These are phyloP conservation scores for Alisma plantagoaquatica DNA, from an alignment of 106 monocot genomes.

Conservation along the genomic window DNA sequence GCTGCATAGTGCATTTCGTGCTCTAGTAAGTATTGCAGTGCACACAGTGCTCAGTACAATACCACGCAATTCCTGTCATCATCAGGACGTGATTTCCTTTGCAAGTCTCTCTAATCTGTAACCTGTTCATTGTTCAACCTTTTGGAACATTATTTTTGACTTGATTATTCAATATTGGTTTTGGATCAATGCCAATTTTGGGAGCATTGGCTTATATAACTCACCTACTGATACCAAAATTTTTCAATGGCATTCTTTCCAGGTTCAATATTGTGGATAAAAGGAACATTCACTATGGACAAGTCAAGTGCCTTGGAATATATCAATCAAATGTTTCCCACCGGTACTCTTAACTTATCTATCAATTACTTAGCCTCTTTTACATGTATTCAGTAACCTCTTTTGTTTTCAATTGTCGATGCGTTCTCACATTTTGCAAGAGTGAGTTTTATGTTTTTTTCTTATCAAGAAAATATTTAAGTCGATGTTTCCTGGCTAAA, in stretches of 20 bases:
- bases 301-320: slow-evolving; percentile 92
- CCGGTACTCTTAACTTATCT: slow-evolving; percentile 28
- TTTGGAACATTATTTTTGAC: background rate
- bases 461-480: background rate
- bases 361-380: background rate
- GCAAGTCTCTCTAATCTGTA: too few relatives aligned
- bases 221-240: background rate
- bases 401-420: background rate
- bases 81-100: too few relatives aligned
- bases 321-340: slow-evolving; percentile 98
- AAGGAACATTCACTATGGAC: slow-evolving; percentile 37
- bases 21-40: too few relatives aligned
- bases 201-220: too few relatives aligned
- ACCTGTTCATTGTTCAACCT: background rate
- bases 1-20: too few relatives aligned
- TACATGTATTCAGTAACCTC: background rate
- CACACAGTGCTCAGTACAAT: too few relatives aligned
- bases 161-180: background rate
- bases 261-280: background rate
- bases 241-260: background rate
- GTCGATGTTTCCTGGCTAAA: too few relatives aligned
- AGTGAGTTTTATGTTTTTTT: background rate
- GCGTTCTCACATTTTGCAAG: slow-evolving; percentile 3
- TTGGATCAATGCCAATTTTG: background rate
- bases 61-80: too few relatives aligned